Conservation (phyloP, 2,329 filamentous ascomycete species). For the Penicillium decumbens region DNA sequence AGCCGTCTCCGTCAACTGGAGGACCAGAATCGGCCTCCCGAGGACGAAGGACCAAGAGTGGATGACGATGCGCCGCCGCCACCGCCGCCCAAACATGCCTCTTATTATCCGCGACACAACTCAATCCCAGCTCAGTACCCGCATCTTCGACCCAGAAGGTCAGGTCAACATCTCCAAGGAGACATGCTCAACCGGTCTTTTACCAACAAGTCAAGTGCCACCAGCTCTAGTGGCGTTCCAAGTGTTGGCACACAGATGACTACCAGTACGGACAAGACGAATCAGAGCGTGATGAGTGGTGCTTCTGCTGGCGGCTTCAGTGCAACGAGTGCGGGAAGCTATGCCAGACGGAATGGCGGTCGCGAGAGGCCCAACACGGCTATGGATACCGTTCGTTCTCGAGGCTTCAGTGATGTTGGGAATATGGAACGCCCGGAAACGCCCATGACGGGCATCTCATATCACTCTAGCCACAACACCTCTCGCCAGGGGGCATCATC, state of each 20-base stretch:
- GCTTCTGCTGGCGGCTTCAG: constrained; percentile 85
- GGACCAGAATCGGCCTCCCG: constrained; percentile 41
- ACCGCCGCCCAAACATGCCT: constrained; percentile 56
- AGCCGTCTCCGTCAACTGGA: constrained; percentile 70
- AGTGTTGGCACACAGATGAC: constrained; percentile 63
- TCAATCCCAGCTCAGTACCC: constrained; percentile 40
- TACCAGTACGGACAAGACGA: constrained; percentile 70
- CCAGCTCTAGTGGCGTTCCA: constrained; percentile 66
- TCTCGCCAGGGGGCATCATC: constrained; percentile 58
- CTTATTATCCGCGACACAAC: constrained; percentile 40
- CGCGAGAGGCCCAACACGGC: constrained; percentile 45
- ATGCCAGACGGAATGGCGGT: constrained; percentile 62
- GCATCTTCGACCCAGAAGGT: constrained; percentile 40
- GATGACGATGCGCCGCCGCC: constrained; percentile 53
- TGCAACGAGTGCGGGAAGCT: constrained; percentile 89
- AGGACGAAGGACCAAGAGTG: constrained; percentile 49
- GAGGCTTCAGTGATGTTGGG: constrained; percentile 38
- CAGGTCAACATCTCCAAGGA: constrained; percentile 69
- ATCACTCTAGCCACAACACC: constrained; percentile 77
- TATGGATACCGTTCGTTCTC: constrained; percentile 37
- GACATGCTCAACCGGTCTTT: constrained; percentile 70
- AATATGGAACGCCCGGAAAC: constrained; percentile 46
- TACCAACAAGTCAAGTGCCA: constrained; percentile 82
- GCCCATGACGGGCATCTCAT: constrained; percentile 71
- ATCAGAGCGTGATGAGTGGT: constrained; percentile 88